phyloP scores from a whole-genome alignment of 495 filamentous ascomycete genomes.

The Filosporella fistucella region DNA sequence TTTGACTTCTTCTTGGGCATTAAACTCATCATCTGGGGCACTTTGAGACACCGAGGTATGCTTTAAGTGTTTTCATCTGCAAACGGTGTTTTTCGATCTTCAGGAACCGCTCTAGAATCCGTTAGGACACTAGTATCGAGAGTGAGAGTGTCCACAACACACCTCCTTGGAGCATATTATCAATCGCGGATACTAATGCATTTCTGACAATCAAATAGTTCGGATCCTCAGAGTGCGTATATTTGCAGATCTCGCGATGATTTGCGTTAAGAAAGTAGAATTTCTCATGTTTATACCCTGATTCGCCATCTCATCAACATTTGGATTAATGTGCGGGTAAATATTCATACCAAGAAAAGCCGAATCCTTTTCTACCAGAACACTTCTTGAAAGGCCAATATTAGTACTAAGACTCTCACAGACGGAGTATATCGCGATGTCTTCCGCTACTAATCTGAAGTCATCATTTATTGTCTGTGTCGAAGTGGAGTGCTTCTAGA shows the following conservation, averaged over 20 bases:
- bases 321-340: no score
- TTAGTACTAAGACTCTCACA: constrained; percentile 40
- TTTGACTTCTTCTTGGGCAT: background rate
- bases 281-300: constrained; percentile 38
- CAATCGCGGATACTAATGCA: background rate
- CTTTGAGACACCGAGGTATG: background rate
- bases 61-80: background rate
- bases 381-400: constrained; percentile 21
- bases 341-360: constrained; percentile 39
- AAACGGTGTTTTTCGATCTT: background rate
- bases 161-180: background rate
- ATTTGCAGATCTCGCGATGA: constrained; percentile 47
- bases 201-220: constrained; percentile 29
- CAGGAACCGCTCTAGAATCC: background rate
- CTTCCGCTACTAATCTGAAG: constrained; percentile 36
- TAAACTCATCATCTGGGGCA: background rate
- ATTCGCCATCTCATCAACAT: no score
- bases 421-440: constrained; percentile 39
- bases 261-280: constrained; percentile 38
- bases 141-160: background rate
- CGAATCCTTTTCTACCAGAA: constrained; percentile 41
- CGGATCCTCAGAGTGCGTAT: constrained; percentile 30
- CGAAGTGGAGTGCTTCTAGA: constrained; percentile 28
- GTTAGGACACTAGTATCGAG: background rate
- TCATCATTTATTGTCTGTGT: constrained; percentile 42